Evolutionary conservation across 106 monocot genomes (phyloP).

Genomic region (Platanthera guangdongensis): DNA sequence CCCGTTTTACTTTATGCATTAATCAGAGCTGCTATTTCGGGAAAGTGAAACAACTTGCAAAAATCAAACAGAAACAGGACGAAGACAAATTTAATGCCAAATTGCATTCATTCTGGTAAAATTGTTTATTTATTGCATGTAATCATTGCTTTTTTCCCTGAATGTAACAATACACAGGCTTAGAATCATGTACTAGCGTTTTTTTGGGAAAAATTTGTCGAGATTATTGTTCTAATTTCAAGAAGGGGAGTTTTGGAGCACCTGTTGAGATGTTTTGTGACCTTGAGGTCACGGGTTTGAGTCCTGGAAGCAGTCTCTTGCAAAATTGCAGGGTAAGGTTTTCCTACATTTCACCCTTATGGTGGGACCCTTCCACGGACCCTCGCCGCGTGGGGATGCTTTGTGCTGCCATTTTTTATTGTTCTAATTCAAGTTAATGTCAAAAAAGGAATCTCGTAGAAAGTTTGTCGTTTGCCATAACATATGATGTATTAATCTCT

Average conservation of each 20-base stretch:
- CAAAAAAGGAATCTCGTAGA: background rate
- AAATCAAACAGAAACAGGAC: slow-evolving; percentile 73
- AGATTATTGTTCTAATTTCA: background rate
- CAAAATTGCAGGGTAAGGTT: too few relatives aligned
- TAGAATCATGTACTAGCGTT: background rate
- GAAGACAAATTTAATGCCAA: slow-evolving; percentile 71
- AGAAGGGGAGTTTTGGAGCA: background rate
- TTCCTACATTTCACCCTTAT: too few relatives aligned
- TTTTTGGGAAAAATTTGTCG: background rate
- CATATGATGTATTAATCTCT: background rate
- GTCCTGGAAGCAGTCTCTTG: too few relatives aligned
- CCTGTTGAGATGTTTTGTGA: too few relatives aligned
- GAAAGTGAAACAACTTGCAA: slow-evolving; percentile 60
- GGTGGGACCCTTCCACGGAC: too few relatives aligned
- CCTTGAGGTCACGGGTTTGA: too few relatives aligned
- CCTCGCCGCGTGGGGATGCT: too few relatives aligned
- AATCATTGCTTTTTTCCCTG: background rate
- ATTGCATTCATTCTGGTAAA: slow-evolving; percentile 82
- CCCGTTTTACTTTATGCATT: slow-evolving; percentile 5
- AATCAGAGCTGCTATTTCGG: slow-evolving; percentile 55
- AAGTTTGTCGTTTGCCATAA: background rate
- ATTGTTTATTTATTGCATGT: slow-evolving; percentile 7
- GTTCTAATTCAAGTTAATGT: background rate
- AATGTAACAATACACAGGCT: background rate
- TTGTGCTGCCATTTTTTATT: background rate